Percentiles rank a stretch among this genome's conserved stretches.
phyloP scores from a whole-genome alignment of 1,139 yeast species.

The Meyerozyma guilliermondii region DNA sequence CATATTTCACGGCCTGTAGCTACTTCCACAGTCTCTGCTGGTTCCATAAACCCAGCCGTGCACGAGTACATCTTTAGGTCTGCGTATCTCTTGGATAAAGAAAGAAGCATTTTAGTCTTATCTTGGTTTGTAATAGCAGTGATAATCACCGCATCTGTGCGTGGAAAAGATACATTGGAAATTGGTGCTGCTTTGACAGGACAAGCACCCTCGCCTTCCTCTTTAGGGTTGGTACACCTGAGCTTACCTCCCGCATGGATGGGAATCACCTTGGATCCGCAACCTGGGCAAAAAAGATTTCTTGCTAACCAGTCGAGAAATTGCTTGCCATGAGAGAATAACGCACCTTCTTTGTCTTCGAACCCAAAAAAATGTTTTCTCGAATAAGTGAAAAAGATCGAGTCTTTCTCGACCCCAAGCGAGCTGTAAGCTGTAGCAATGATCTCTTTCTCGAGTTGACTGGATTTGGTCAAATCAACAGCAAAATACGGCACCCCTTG shows the following conservation, averaged over 20 bases:
- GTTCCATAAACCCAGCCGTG: constrained; percentile 94
- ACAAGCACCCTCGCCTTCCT: constrained; percentile 31
- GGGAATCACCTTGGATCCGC: constrained; percentile 68
- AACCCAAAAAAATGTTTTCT: constrained; percentile 34
- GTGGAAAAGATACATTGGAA: constrained; percentile 73
- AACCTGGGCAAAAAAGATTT: constrained; percentile 80
- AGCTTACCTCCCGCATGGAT: constrained; percentile 82
- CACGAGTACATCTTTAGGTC: constrained; percentile 65
- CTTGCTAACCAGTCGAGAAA: constrained; percentile 80
- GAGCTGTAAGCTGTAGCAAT: constrained; percentile 11
- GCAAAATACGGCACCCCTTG: constrained; percentile 76
- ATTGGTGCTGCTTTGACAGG: constrained; percentile 52
- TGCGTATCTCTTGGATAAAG: constrained; percentile 54
- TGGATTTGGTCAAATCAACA: constrained; percentile 51
- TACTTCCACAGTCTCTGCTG: constrained; percentile 85
- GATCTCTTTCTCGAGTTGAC: constrained; percentile 19
- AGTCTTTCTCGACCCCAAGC: constrained; percentile 13
- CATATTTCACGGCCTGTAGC: constrained; percentile 87
- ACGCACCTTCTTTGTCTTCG: constrained; percentile 49
- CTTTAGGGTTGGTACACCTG: constrained; percentile 42
- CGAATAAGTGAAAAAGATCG: constrained; percentile 27
- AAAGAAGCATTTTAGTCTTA: constrained; percentile 62
- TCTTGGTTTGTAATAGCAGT: constrained; percentile 67
- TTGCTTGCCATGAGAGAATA: constrained; percentile 79
- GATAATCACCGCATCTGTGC: constrained; percentile 86